Base-by-base conservation (phyloP, 345 rosid genomes). In the Salix viminalis region DNA sequence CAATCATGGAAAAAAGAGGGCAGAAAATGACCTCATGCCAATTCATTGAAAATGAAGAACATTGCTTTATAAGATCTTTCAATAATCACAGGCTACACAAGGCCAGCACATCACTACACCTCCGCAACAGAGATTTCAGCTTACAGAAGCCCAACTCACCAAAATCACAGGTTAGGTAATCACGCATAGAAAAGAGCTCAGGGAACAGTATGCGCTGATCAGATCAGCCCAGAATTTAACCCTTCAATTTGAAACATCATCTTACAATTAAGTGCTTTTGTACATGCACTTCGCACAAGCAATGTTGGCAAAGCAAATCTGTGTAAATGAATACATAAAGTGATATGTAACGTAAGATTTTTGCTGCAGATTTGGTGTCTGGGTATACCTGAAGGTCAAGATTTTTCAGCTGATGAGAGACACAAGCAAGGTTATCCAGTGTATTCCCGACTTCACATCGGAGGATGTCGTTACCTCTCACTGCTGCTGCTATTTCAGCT, bases 401-500 rank as follows among this genome's bases (percentile, higher is more conserved):
- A 76, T 96, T 97, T 78, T 88, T 94, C 71, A 87, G 61, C 74
- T 91, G 90, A 83, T 92, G 97, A 77, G 81, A 80, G 66, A 73
- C 86, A 54, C 89, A 86, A 24, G 98, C 88, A 71, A 92, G 83
- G 82, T 80, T 87, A 82, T 94, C 99, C 87, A 85, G 34, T 75
- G 90, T 84, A 77, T 83, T 89, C 73, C 92, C 91, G 71, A 90
- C 82, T 85, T 96, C 97, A 78, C 85, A 80, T 78, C 83, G 83
- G 60, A 96, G 91, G 65, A 92, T 86, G 80, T 94, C 97, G 67
- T 87, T 91, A 34, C 97, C 90, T 75, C 97, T 88, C 58, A 92
- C 94, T 7, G 90, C 92, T 50, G 97, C 87, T 67, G 97, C 91
- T 60, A 94, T 24, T 84, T 96, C 97, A 61, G 94, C 95, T 82